phyloP scores from a whole-genome alignment of 2,329 filamentous ascomycete genomes.

The Curvularia lunata region DNA sequence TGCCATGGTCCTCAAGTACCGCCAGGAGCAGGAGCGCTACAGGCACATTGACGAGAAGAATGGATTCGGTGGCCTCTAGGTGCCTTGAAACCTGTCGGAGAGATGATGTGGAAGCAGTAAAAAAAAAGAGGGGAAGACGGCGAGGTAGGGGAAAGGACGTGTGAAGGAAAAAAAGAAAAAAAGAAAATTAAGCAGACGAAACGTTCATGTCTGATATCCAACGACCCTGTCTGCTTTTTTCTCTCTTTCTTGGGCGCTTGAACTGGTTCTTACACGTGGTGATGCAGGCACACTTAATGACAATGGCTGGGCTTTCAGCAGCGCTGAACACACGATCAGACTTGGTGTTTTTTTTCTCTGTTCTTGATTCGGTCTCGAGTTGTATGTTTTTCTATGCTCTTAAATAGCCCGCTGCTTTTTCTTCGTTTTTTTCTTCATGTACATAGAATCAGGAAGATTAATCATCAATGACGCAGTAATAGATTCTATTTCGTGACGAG shows the following conservation, averaged over 20 bases:
- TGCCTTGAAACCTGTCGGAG: not conserved
- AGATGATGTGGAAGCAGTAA: slow-evolving; percentile 2
- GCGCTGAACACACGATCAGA: not conserved
- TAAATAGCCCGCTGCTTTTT: slow-evolving; percentile 14
- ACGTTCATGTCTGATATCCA: not conserved
- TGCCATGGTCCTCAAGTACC: slow-evolving; percentile 78
- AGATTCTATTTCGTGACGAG: not conserved
- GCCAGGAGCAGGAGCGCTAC: slow-evolving; percentile 80
- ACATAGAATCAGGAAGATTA: not conserved
- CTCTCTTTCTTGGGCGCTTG: not conserved
- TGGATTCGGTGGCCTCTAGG: slow-evolving; percentile 38
- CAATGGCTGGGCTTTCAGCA: not conserved
- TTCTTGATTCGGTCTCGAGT: not conserved
- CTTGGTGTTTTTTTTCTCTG: not conserved
- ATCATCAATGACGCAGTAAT: not conserved
- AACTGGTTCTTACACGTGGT: not conserved
- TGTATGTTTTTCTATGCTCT: not conserved
- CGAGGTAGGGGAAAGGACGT: not conserved
- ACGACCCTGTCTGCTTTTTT: not conserved
- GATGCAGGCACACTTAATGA: not conserved
- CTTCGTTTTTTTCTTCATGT: slow-evolving; percentile 25
- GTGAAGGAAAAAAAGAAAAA: not conserved
- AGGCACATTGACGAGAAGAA: slow-evolving; percentile 82
- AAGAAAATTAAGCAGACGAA: not conserved
- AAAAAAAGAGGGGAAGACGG: slow-evolving; percentile 16